Base-by-base conservation (phyloP, 164 flowering plant species). In the Nymphaea thermarum region DNA sequence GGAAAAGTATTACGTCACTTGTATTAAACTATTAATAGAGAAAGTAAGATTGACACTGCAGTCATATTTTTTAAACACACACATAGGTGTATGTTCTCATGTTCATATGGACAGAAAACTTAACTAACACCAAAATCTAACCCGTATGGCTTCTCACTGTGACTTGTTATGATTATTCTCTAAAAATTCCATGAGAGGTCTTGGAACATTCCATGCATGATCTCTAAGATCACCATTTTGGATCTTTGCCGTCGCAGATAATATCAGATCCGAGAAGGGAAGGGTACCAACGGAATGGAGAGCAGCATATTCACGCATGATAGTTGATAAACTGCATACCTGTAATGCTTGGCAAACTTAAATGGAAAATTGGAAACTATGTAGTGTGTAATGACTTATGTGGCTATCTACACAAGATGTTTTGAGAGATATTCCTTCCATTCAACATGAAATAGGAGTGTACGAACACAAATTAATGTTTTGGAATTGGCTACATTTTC, bases 251-350 rank as follows among this genome's bases (percentile, higher is more conserved):
- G 84, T 68, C 42, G 91, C 96, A n/a, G 71, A 71, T 62, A 91
- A 65, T 74, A 91, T 85, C 71, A 94, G 71, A 77, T 94, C 87
- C 77, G 77, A 87, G 77, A 87, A 91, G 43, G 96, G 96, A 43
- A 90, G 91, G 66, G 82, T 77, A 41, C 82, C 71, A 66, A 94
- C 68, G 10, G 96, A 86, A 65, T 80, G 75, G 65, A 94, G 67
- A 68, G 88, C 99, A 62, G 77, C 74, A 82, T 88, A 94, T 77
- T 94, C 98, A 70, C 95, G 97, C 62, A 80, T 74, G 63, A 90
- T 90, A 44, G 99, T 94, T 63, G 99, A 94, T 72, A 90, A 86
- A 77, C 94, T 87, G 82, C 96, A 85, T 42, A 94, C 82, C 96
- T 91, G 91, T 55, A 72, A 4, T 4, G 42, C 16, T 47, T 66